These are phyloP conservation scores for Hamamelis virginiana DNA, from an alignment of 164 flowering plant species.

Conservation along the genomic window DNA sequence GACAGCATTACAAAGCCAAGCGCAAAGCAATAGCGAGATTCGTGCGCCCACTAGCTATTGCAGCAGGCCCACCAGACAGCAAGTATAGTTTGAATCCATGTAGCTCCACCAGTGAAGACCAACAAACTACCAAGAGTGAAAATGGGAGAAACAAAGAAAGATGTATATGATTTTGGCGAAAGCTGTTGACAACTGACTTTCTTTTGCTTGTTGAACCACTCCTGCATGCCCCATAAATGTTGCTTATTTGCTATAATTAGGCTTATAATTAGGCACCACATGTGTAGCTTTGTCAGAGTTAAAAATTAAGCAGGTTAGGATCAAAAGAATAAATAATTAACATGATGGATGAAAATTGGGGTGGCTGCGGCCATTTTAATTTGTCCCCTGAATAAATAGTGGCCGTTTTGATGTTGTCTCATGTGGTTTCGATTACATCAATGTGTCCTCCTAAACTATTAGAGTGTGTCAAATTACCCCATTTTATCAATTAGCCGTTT, in stretches of 20 bases:
- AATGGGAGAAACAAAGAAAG: slow-evolving; percentile 20
- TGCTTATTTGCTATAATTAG: background rate
- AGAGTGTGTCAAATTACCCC: no score
- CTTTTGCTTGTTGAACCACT: background rate
- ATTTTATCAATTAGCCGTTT: no score
- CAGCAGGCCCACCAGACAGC: slow-evolving; percentile 41
- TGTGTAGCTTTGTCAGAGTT: background rate
- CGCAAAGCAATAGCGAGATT: slow-evolving; percentile 35
- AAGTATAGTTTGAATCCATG: slow-evolving; percentile 39
- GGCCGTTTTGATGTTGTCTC: no score
- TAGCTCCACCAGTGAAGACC: slow-evolving; percentile 42
- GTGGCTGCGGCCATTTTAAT: no score
- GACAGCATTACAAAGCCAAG: slow-evolving; percentile 46
- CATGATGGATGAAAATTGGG: no score
- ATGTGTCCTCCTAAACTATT: no score
- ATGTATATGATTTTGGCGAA: slow-evolving; percentile 12
- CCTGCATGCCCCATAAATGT: background rate
- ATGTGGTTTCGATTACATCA: no score
- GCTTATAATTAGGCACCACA: no score
- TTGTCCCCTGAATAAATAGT: no score
- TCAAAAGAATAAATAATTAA: no score
- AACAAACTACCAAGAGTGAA: slow-evolving; percentile 42
- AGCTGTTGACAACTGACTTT: slow-evolving; percentile 7
- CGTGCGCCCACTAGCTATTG: no score
- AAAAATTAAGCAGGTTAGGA: no score